Conservation (phyloP, 306 rosid genomes). For the Sindora glabra region DNA sequence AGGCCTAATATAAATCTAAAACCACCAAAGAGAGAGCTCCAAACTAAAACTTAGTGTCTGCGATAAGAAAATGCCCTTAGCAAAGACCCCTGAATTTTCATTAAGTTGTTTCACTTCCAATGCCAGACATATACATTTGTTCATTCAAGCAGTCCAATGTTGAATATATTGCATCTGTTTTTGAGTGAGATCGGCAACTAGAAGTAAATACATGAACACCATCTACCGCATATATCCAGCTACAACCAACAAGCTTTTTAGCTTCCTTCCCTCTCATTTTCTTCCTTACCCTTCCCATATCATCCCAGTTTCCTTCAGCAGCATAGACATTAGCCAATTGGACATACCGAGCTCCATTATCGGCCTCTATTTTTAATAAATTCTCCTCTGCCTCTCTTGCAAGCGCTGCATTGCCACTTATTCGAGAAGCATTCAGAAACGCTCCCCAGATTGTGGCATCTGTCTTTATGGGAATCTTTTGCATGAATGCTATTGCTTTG, state of each 20-base stretch:
- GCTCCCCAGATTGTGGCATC: constrained; percentile 66
- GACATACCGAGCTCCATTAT: constrained; percentile 56
- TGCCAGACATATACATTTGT: constrained; percentile 23
- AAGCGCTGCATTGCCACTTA: constrained; percentile 40
- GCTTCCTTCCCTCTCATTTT: constrained; percentile 66
- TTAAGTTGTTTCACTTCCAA: too few species aligned
- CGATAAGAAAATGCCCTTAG: too few species aligned
- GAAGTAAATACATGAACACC: constrained; percentile 61
- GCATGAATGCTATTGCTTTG: constrained; percentile 50
- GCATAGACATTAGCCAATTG: constrained; percentile 76
- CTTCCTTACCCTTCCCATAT: constrained; percentile 75
- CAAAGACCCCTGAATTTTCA: too few species aligned
- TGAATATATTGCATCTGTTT: constrained; percentile 45
- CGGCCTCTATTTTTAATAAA: constrained; percentile 33
- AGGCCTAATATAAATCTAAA: too few species aligned
- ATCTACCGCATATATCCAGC: constrained; percentile 65
- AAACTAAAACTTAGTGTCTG: too few species aligned
- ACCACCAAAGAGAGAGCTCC: too few species aligned
- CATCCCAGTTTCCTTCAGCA: constrained; percentile 68
- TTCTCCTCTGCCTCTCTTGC: constrained; percentile 47
- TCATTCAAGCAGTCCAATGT: constrained; percentile 38
- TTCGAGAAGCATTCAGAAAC: constrained; percentile 61
- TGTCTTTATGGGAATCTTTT: constrained; percentile 37
- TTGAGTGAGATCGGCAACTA: constrained; percentile 44
- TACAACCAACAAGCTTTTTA: constrained; percentile 65